These are phyloP conservation scores for Aureobasidium namibiae DNA, from an alignment of 2,329 filamentous ascomycete genomes.

Conservation along the genomic window DNA sequence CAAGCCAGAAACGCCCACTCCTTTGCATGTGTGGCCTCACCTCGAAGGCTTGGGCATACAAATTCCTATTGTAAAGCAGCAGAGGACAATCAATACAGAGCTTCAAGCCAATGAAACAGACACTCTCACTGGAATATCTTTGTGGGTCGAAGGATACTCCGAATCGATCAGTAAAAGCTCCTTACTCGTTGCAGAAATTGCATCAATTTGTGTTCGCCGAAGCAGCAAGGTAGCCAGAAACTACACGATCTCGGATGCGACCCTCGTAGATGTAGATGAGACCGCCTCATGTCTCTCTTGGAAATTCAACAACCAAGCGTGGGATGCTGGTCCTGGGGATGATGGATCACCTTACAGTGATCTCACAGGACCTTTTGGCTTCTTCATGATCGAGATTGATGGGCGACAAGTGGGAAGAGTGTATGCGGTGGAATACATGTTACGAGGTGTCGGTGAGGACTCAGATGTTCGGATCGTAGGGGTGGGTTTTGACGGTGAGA, in stretches of 20 bases:
- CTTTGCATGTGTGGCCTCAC: constrained; percentile 11
- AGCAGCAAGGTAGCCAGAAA: background rate
- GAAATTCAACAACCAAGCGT: background rate
- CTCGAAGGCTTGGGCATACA: background rate
- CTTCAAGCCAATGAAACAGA: background rate
- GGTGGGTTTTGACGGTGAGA: constrained; percentile 24
- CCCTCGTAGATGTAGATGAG: background rate
- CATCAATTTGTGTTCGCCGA: constrained; percentile 11
- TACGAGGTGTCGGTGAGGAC: background rate
- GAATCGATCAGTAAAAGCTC: background rate
- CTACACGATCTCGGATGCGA: background rate
- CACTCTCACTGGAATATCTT: background rate
- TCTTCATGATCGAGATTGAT: constrained; percentile 24
- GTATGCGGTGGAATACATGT: constrained; percentile 23
- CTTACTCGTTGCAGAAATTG: background rate
- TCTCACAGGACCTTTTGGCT: constrained; percentile 28
- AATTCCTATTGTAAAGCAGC: background rate
- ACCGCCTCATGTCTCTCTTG: background rate
- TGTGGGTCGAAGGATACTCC: background rate
- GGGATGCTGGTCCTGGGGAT: background rate
- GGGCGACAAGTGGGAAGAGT: constrained; percentile 21
- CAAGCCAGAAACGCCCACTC: background rate
- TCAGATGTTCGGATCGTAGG: constrained; percentile 18
- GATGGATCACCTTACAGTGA: constrained; percentile 23
- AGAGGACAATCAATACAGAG: background rate